Evolutionary conservation across 2,329 filamentous ascomycete genomes (phyloP), one percentile per base, ranked within the genome.

Genomic region (Colletotrichum falcatum): DNA sequence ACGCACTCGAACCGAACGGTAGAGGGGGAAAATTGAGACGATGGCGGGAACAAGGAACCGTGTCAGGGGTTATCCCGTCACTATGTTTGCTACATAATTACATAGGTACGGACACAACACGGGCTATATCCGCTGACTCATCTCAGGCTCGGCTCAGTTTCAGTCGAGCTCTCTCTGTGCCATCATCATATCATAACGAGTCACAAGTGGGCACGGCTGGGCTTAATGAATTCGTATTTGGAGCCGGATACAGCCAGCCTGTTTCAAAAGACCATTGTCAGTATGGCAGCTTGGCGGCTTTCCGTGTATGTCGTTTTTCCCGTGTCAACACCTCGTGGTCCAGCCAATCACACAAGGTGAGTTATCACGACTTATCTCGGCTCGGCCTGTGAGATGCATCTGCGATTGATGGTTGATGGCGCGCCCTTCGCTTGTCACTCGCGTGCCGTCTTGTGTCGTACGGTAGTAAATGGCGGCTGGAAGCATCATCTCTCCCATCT

Each of bases 371-470:
- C 23, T 53, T 14, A 35, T 23, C 20, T 53, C 16, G 26, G 8
- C 18, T 42, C 8, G 30, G 8, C 18, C 14, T 18, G 42, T 8
- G 7, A 7, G 30, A 26, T n/a, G 20, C 28, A 35, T 26, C 9
- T 28, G 7, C 23, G 55, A 20, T 61, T 55, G 60, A 20, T 61
- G 63, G 60, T 53, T 5, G 46, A 39, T 8, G 33, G 26, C 66
- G 26, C 66, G 63, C 66, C 63, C 66, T 66, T 70, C 6, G 2
- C 39, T 16, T 66, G 56, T 51, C 49, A 61, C 30, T 26, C 8
- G 42, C n/a, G 42, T 44, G 20, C 42, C 11, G 42, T 46, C 3
- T n/a, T 12, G 20, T n/a, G 30, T 39, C 23, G 35, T 30, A 33
- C 9, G 23, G 23, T 7, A 18, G 18, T 4, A n/a, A 26, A 2